phyloP scores from a whole-genome alignment of 2,329 filamentous ascomycete genomes.

The Sclerotinia nivalis region DNA sequence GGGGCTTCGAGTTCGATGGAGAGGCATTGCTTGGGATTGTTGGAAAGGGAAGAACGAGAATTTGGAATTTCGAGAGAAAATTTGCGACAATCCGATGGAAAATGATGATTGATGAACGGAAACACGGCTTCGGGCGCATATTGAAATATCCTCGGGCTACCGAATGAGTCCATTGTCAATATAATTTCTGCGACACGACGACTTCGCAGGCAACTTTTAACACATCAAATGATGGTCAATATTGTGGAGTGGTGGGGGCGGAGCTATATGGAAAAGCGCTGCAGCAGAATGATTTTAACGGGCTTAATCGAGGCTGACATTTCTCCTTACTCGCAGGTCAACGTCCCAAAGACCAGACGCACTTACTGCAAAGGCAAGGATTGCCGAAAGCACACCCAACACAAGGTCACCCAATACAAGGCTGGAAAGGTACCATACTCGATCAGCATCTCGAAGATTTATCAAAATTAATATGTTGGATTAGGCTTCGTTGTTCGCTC shows the following conservation, averaged over 20 bases:
- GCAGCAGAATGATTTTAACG: background rate
- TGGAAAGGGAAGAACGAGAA: constrained; percentile 1
- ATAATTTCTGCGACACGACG: background rate
- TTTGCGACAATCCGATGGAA: constrained; percentile 13
- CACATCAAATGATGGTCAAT: background rate
- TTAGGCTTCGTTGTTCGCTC: constrained; percentile 84
- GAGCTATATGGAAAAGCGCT: background rate
- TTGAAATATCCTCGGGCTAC: background rate
- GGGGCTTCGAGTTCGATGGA: background rate
- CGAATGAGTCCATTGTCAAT: background rate
- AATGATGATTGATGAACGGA: background rate
- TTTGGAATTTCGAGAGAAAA: constrained; percentile 13
- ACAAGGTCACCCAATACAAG: constrained; percentile 97
- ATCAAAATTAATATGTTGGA: constrained; percentile 28
- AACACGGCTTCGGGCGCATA: background rate
- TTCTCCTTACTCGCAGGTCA: constrained; percentile 59
- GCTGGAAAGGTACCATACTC: constrained; percentile 72
- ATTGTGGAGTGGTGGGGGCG: background rate
- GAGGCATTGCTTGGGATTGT: background rate
- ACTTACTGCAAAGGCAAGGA: constrained; percentile 98
- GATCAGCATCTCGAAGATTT: constrained; percentile 28
- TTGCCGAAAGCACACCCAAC: constrained; percentile 87
- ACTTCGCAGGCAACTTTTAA: background rate
- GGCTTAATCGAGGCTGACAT: constrained; percentile 19
- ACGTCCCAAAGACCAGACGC: constrained; percentile 96